phyloP scores from a whole-genome alignment of 257 asterid species.

The Solanum acaule region DNA sequence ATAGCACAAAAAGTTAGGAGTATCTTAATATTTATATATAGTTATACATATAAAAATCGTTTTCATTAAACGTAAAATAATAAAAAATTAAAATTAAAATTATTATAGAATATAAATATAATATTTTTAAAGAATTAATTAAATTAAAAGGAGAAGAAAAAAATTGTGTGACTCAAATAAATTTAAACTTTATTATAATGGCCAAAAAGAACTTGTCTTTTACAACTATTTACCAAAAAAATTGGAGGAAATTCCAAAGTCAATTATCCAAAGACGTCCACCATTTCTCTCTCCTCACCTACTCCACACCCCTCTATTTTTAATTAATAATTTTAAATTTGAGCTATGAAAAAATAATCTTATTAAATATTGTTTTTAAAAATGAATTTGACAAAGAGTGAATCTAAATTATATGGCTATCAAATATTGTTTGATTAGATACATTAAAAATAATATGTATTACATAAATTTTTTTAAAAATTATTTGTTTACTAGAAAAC shows the following conservation, averaged over 20 bases:
- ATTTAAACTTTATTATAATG: not conserved
- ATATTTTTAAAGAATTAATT: too few species aligned
- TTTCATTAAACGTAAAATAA: not conserved
- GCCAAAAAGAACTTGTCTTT: not conserved
- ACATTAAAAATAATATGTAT: too few species aligned
- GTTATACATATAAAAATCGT: too few species aligned
- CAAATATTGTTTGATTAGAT: not conserved
- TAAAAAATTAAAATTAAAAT: too few species aligned
- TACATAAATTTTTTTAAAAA: too few species aligned
- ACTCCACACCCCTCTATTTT: not conserved
- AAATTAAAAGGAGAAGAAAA: not conserved
- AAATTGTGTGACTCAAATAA: not conserved
- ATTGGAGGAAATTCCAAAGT: not conserved
- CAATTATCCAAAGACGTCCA: not conserved
- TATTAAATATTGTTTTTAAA: too few species aligned
- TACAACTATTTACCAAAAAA: not conserved
- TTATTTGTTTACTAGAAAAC: fast-evolving
- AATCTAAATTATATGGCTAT: too few species aligned
- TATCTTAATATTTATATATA: not conserved
- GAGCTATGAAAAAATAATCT: not conserved
- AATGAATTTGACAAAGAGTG: not conserved
- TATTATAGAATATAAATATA: too few species aligned
- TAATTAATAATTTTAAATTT: too few species aligned
- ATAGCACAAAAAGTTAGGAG: not conserved
- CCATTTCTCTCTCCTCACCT: not conserved